Conservation (phyloP, 345 rosid species). For the Eucalyptus pumila region DNA sequence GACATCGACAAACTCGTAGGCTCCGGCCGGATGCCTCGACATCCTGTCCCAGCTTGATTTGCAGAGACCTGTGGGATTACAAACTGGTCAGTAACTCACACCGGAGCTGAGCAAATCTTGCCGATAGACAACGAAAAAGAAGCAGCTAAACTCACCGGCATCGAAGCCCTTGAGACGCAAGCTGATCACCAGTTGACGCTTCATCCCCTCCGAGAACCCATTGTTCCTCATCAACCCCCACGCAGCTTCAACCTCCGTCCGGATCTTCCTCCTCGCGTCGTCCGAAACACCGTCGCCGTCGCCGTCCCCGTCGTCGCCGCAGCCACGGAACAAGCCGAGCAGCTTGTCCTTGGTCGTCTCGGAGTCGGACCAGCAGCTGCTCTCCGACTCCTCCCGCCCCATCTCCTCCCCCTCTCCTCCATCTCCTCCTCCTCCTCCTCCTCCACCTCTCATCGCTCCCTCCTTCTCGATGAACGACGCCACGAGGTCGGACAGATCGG, state of each 20-base stretch:
- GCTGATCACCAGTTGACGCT: slow-evolving; percentile 40
- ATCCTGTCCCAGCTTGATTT: slow-evolving; percentile 69
- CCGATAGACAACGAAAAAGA: not conserved
- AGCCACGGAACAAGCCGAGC: not conserved
- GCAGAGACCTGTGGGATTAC: slow-evolving; percentile 50
- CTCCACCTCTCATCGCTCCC: not conserved
- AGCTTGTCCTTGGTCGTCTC: slow-evolving; percentile 2
- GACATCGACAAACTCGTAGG: slow-evolving; percentile 58
- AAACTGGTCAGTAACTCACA: not conserved
- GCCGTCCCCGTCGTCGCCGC: not conserved
- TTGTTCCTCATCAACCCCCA: slow-evolving; percentile 5
- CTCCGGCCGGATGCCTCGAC: slow-evolving; percentile 45
- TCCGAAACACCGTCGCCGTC: not conserved
- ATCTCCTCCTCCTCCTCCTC: not conserved
- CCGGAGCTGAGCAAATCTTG: not conserved
- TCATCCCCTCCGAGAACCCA: not conserved
- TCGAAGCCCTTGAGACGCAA: slow-evolving; percentile 57
- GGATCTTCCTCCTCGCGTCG: slow-evolving; percentile 9
- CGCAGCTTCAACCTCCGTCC: slow-evolving; percentile 6
- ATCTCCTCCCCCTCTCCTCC: not conserved
- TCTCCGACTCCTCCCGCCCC: not conserved
- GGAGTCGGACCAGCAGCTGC: slow-evolving; percentile 6
- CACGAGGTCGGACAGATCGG: slow-evolving; percentile 62
- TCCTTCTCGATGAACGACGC: slow-evolving; percentile 66
- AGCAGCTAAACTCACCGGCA: slow-evolving; percentile 38